Base-by-base conservation (phyloP, 2,329 filamentous ascomycete species). In the Beauveria pseudobassiana region DNA sequence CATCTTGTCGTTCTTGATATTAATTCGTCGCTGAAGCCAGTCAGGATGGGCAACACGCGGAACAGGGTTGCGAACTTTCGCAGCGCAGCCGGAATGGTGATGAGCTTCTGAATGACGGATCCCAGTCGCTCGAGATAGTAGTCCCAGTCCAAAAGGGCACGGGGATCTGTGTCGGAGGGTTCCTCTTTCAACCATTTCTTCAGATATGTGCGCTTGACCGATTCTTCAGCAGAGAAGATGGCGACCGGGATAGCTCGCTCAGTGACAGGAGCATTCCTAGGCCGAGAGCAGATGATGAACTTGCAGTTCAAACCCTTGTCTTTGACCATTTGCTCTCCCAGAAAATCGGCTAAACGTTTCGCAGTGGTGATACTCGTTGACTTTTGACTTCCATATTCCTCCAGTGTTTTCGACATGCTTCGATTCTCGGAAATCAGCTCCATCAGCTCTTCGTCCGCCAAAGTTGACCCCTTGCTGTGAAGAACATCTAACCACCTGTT, bases 361-460 rank as follows among this genome's bases (percentile, higher is more conserved):
- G 95, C 95, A 0, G 95, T 99, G 2, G 95, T 99, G 73, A 99
- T 99, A n/a, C 95, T 96, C 1, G 95, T 99, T 0, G 93, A 98
- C 73, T 99, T 99, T 69, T 99, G 96, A 8, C 78, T 79, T 20
- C 93, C 95, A 67, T 99, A 99, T 75, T 99, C 96, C 67, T 97
- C 93, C 1, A 99, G 79, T 0, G 95, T 96, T 77, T 99, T 99
- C 20, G 87, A 84, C 95, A 99, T 99, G 78, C 86, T 98, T 78
- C 96, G 88, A 77, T 99, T 99, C 74, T 99, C 95, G 55, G 92
- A 97, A 86, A 99, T 99, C n/a, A 99, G 87, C 69, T 99, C 93
- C 74, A 99, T 98, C 46, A 99, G 83, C 72, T 99, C 95, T 72
- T 98, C 93, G 67, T 99, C 93, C 0, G 93, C 93, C 16, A 99